phyloP scores from a whole-genome alignment of 371 early-diverging fungal species.

The Lichtheimia corymbifera region DNA sequence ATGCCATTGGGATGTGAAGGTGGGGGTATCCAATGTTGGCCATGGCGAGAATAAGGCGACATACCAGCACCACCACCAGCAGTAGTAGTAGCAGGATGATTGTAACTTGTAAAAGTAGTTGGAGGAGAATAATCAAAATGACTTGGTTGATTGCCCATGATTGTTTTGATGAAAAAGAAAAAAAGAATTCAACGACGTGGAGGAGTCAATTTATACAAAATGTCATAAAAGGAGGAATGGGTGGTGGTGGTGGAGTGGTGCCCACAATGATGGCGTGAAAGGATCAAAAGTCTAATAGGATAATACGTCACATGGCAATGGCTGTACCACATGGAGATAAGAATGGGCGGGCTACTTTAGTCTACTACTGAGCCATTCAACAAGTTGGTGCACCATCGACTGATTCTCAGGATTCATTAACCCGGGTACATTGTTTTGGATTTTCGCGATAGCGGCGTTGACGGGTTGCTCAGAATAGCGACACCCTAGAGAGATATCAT shows the following conservation, averaged over 20 bases:
- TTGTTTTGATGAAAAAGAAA: neutral
- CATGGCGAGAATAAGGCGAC: too few species aligned
- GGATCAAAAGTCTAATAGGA: too few species aligned
- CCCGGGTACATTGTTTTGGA: constrained; percentile 41
- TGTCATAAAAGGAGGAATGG: neutral
- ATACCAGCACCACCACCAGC: too few species aligned
- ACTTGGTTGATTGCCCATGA: neutral
- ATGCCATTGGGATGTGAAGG: too few species aligned
- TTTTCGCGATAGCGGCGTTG: constrained; percentile 58
- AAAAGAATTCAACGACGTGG: neutral
- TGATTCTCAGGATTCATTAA: constrained; percentile 37
- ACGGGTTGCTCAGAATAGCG: constrained; percentile 69
- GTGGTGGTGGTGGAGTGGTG: too few species aligned
- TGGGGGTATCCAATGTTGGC: too few species aligned
- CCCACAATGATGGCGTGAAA: too few species aligned
- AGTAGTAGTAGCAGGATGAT: too few species aligned
- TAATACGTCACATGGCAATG: neutral
- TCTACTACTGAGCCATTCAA: constrained; percentile 26
- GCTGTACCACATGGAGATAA: neutral
- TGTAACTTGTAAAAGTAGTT: too few species aligned
- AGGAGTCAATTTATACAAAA: constrained; percentile 2
- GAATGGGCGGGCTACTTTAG: constrained; percentile 4
- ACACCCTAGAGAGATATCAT: constrained; percentile 21
- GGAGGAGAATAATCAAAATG: neutral
- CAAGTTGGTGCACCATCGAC: constrained; percentile 23